Evolutionary conservation across 257 asterid species (phyloP).

Genomic region (Dorcoceras hygrometricum): DNA sequence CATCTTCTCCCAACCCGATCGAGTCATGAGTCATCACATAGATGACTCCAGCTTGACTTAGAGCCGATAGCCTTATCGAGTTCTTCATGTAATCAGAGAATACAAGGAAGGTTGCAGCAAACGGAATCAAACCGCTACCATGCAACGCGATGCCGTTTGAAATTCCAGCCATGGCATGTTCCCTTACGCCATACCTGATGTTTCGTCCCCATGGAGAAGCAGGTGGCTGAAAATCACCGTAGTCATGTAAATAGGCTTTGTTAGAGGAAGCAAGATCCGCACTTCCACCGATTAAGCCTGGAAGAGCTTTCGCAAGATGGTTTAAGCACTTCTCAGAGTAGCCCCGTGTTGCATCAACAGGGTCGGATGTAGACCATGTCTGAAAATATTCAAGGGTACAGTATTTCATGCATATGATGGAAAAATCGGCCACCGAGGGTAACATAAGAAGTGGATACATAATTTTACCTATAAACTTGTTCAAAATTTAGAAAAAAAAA

Average conservation of each 20-base stretch:
- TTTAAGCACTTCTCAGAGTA: slow-evolving; percentile 49
- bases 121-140: slow-evolving; percentile 51
- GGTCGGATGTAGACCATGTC: slow-evolving; percentile 44
- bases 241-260: slow-evolving; percentile 36
- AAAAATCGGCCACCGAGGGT: too few relatives aligned
- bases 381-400: slow-evolving; percentile 21
- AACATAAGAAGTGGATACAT: too few relatives aligned
- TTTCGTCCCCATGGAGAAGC: slow-evolving; percentile 43
- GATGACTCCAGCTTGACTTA: slow-evolving; percentile 51
- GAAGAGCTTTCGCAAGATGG: slow-evolving; percentile 47
- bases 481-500: too few relatives aligned
- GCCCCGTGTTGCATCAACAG: slow-evolving; percentile 54
- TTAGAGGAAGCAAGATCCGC: slow-evolving; percentile 61
- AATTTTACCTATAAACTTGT: too few relatives aligned
- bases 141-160: slow-evolving; percentile 55
- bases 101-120: slow-evolving; percentile 47
- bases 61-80: slow-evolving; percentile 46
- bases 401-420: too few relatives aligned
- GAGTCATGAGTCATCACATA: slow-evolving; percentile 58
- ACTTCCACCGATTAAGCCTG: slow-evolving; percentile 61
- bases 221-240: slow-evolving; percentile 37
- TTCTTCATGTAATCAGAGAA: slow-evolving; percentile 62
- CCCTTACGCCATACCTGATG: slow-evolving; percentile 53
- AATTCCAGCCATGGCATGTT: slow-evolving; percentile 59
- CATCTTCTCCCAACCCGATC: slow-evolving; percentile 55